Evolutionary conservation across 2,329 filamentous ascomycete genomes (phyloP).

Genomic region (Amylocarpus encephaloides): DNA sequence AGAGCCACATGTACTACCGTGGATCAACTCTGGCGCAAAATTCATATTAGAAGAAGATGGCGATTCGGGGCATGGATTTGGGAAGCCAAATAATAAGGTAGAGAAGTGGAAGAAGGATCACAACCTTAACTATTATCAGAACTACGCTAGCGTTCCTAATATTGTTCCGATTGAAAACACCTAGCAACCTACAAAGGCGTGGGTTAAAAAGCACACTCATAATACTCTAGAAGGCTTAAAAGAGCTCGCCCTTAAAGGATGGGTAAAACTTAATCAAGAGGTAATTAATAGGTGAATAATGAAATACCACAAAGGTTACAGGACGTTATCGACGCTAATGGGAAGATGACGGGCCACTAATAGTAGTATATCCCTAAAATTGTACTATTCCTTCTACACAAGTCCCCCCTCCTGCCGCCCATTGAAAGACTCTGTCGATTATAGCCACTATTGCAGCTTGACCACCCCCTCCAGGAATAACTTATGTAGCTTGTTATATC

Average conservation of each 20-base stretch:
- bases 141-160: background rate
- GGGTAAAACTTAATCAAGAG: background rate
- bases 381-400: too few species aligned
- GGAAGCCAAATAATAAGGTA: background rate
- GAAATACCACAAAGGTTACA: background rate
- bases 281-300: background rate
- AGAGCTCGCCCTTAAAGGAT: background rate
- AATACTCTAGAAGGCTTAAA: background rate
- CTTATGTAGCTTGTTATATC: too few species aligned
- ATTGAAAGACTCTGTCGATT: too few species aligned
- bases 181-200: background rate
- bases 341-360: background rate
- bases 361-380: too few species aligned
- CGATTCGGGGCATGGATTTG: constrained; percentile 8
- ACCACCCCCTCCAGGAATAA: too few species aligned
- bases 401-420: too few species aligned
- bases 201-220: background rate
- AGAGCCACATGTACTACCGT: background rate
- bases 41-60: constrained; percentile 10
- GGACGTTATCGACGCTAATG: background rate
- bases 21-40: background rate
- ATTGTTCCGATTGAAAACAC: background rate
- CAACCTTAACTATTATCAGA: background rate
- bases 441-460: too few species aligned
- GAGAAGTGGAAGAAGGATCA: background rate